Percentiles rank a stretch among this genome's conserved stretches.
phyloP scores from a whole-genome alignment of 768 basidiomycete genomes.

The Suillus decipiens region DNA sequence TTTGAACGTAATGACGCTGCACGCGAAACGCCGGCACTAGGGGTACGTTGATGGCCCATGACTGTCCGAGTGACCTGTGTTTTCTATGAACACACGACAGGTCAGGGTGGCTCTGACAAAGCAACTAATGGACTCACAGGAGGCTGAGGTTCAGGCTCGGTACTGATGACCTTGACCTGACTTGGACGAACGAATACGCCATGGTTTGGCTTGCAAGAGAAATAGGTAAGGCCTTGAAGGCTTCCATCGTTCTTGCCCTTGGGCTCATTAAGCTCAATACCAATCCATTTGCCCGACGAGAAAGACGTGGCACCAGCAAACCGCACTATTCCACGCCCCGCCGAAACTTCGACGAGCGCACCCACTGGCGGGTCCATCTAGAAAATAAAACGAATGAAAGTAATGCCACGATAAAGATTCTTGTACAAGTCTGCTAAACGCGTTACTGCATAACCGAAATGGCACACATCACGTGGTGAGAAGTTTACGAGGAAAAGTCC shows the following conservation, averaged over 20 bases:
- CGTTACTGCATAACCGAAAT: neutral
- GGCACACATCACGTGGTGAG: neutral
- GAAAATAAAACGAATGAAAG: slow-evolving; percentile 4
- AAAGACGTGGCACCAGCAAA: slow-evolving; percentile 86
- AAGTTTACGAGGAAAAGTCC: neutral
- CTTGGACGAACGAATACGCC: slow-evolving; percentile 91
- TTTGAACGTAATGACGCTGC: slow-evolving; percentile 46
- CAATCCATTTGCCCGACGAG: slow-evolving; percentile 91
- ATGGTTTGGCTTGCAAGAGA: slow-evolving; percentile 70
- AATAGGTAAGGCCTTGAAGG: slow-evolving; percentile 79
- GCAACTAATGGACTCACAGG: slow-evolving; percentile 19
- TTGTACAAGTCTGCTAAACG: slow-evolving; percentile 2
- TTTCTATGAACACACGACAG: slow-evolving; percentile 25
- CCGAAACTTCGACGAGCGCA: slow-evolving; percentile 75
- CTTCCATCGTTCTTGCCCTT: slow-evolving; percentile 97
- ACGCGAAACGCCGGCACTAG: slow-evolving; percentile 49
- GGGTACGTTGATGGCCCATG: slow-evolving; percentile 60
- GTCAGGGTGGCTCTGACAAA: neutral
- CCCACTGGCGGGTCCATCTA: slow-evolving; percentile 54
- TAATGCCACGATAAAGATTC: neutral
- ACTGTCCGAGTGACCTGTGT: slow-evolving; percentile 31
- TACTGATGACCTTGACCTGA: slow-evolving; percentile 69
- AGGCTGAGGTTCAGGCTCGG: slow-evolving; percentile 26
- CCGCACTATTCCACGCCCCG: slow-evolving; percentile 82
- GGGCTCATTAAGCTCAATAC: slow-evolving; percentile 80